These are phyloP conservation scores for Starmerella potacharoeniae DNA, from an alignment of 805 yeast genomes.

Conservation along the genomic window DNA sequence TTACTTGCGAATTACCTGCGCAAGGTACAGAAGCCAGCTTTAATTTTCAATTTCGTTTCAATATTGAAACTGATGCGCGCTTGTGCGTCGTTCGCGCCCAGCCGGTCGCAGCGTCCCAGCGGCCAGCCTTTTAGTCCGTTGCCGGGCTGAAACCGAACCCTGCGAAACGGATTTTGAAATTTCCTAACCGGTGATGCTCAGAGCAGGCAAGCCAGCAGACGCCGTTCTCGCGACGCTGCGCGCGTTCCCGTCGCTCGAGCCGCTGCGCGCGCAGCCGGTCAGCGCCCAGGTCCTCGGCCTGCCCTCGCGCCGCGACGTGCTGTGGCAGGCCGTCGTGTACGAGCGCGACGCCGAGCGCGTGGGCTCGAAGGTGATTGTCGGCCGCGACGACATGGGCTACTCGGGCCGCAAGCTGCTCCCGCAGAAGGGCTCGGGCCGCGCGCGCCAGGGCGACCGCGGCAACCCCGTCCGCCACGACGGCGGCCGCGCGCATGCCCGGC, in stretches of 20 bases:
- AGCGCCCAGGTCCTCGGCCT: conserved; percentile 56
- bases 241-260: conserved; percentile 84
- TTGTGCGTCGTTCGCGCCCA: too few relatives aligned
- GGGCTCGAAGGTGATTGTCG: conserved; percentile 77
- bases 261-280: conserved; percentile 63
- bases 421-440: conserved; percentile 91
- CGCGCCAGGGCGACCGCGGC: conserved; percentile 92
- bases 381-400: conserved; percentile 76
- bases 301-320: conserved; percentile 78
- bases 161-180: conserved; percentile 1
- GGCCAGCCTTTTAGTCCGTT: not conserved
- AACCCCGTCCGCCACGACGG: conserved; percentile 88
- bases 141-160: not conserved
- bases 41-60: too few relatives aligned
- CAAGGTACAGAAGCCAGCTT: too few relatives aligned
- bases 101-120: too few relatives aligned
- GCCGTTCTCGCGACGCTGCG: conserved; percentile 69
- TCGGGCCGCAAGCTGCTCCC: conserved; percentile 71
- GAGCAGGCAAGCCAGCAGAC: conserved; percentile 39
- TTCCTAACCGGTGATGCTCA: conserved; percentile 10
- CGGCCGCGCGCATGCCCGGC: conserved; percentile 77
- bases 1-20: too few relatives aligned
- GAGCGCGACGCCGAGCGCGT: conserved; percentile 86
- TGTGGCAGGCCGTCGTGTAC: conserved; percentile 88
- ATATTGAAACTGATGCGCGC: too few relatives aligned